Percentiles rank a stretch among this genome's conserved stretches.
Conservation (phyloP, 768 basidiomycete genomes). For the Mycena galopus region DNA sequence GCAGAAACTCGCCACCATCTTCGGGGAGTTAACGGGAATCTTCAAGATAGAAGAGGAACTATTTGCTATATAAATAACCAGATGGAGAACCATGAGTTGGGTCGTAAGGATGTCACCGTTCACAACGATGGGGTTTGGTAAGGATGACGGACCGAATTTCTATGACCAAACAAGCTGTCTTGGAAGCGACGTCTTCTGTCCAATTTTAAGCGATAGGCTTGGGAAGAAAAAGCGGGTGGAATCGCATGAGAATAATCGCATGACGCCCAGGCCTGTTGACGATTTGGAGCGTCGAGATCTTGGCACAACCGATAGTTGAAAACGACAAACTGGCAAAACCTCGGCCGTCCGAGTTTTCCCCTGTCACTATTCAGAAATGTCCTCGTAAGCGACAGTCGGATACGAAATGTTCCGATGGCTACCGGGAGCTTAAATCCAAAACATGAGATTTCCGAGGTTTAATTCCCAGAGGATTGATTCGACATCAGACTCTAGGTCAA, state of each 20-base stretch:
- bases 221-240: constrained; percentile 18
- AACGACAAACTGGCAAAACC: constrained; percentile 42
- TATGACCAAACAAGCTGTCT: constrained; percentile 27
- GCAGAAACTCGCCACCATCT: constrained; percentile 35
- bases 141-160: constrained; percentile 24
- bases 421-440: constrained; percentile 21
- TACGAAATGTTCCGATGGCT: constrained; percentile 9
- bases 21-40: constrained; percentile 60
- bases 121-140: constrained; percentile 21
- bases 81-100: constrained; percentile 28
- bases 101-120: constrained; percentile 20
- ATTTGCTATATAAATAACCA: constrained; percentile 35
- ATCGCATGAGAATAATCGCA: constrained; percentile 24
- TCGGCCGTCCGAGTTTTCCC: constrained; percentile 47
- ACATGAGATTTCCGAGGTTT: background rate
- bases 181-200: constrained; percentile 28
- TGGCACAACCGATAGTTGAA: constrained; percentile 30
- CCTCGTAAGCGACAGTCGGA: background rate
- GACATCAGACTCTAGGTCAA: background rate
- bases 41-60: constrained; percentile 33
- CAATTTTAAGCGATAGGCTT: constrained; percentile 33
- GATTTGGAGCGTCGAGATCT: constrained; percentile 29
- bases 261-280: constrained; percentile 20
- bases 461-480: constrained; percentile 1
- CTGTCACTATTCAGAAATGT: background rate